phyloP scores from a whole-genome alignment of 2,329 filamentous ascomycete species.

The Aspergillus ochraceus region DNA sequence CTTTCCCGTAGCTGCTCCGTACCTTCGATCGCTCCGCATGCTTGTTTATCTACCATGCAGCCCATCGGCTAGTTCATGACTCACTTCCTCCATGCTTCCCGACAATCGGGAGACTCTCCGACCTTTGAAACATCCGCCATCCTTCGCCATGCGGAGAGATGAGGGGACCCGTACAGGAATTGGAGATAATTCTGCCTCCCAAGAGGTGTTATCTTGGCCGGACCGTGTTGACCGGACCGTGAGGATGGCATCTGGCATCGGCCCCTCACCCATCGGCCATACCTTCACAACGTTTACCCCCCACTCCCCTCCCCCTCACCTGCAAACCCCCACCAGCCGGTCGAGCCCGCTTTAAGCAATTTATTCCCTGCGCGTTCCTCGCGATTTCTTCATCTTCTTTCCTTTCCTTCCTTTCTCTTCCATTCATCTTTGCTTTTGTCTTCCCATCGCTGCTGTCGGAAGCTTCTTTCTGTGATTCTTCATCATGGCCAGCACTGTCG shows the following conservation, averaged over 20 bases:
- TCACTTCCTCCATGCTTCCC: neutral
- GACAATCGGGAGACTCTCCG: neutral
- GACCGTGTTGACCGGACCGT: neutral
- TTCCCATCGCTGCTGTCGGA: neutral
- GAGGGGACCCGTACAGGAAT: neutral
- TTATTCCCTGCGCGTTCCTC: neutral
- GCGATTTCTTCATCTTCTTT: neutral
- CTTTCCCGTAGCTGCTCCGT: too few relatives aligned
- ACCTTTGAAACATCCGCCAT: neutral
- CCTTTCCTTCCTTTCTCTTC: neutral
- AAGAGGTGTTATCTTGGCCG: neutral
- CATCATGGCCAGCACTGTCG: conserved; percentile 10
- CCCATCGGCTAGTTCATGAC: neutral
- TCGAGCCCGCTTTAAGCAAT: conserved; percentile 11
- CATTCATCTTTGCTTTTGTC: neutral
- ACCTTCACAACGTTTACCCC: neutral
- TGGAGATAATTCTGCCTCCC: neutral
- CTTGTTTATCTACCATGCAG: too few relatives aligned
- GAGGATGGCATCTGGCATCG: neutral
- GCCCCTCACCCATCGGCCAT: conserved; percentile 10
- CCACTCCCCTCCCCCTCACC: neutral
- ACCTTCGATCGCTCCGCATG: too few relatives aligned
- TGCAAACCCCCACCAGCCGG: conserved; percentile 8
- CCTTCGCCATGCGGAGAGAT: neutral
- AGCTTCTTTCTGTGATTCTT: neutral